These are phyloP conservation scores for Iberis amara DNA, from an alignment of 441 rosid species.

Conservation along the genomic window DNA sequence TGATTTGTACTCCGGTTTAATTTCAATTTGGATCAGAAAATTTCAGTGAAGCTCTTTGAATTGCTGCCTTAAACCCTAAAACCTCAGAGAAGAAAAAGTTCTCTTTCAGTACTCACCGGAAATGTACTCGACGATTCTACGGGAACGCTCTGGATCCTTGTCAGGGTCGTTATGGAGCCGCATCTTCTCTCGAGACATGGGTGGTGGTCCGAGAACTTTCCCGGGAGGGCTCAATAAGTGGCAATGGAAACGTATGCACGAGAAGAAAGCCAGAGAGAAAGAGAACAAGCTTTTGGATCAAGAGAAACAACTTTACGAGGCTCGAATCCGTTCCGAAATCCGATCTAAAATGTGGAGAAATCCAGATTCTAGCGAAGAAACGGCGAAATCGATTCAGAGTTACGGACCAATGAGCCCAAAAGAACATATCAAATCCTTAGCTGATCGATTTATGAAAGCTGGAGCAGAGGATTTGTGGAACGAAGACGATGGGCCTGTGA, in stretches of 20 bases:
- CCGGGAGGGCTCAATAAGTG: slow-evolving; percentile 94
- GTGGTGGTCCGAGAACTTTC: slow-evolving; percentile 92
- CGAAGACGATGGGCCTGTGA: slow-evolving; percentile 64
- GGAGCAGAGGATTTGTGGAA: slow-evolving; percentile 96
- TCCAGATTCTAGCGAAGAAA: slow-evolving; percentile 23
- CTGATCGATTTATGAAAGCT: slow-evolving; percentile 81
- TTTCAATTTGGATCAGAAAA: too few relatives aligned
- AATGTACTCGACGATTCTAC: slow-evolving; percentile 44
- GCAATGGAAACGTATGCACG: slow-evolving; percentile 98
- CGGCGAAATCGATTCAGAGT: slow-evolving; percentile 11
- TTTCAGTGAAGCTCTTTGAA: not conserved
- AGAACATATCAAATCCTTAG: slow-evolving; percentile 64
- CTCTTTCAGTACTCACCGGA: slow-evolving; percentile 8
- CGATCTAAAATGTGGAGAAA: slow-evolving; percentile 46
- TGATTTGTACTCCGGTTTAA: too few relatives aligned
- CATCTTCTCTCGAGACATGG: slow-evolving; percentile 61
- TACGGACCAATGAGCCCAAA: slow-evolving; percentile 55
- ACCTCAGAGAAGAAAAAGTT: not conserved
- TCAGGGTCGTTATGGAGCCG: slow-evolving; percentile 27
- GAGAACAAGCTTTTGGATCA: slow-evolving; percentile 77
- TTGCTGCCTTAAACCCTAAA: slow-evolving; percentile 29
- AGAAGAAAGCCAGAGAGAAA: slow-evolving; percentile 84
- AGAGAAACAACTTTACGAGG: slow-evolving; percentile 84
- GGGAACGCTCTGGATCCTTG: slow-evolving; percentile 36
- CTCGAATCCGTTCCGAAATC: slow-evolving; percentile 66